Base-by-base conservation (phyloP, 768 basidiomycete genomes). In the Mycena metata region DNA sequence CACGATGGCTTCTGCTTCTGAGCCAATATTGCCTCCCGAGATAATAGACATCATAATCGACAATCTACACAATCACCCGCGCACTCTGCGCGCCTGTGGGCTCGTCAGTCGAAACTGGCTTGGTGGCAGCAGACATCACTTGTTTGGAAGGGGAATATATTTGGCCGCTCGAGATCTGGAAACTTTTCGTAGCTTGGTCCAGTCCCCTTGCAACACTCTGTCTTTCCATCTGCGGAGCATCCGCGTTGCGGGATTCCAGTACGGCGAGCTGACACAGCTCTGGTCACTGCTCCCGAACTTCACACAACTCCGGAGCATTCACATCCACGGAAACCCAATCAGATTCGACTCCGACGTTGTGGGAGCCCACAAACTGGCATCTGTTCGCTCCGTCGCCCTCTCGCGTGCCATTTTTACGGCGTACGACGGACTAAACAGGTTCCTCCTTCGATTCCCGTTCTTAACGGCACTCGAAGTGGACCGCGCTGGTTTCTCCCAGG, bases 11-110 rank as follows among this genome's bases (percentile, higher is more conserved):
- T 36, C 42, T 17, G 42, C 12, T 21, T 47, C 42, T 33, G 10
- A 6, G 19, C 47, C 60, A 4, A 54, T 42, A 2, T 42, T 67
- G 0, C 66, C 66, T 42, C 66, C 66, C 7, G 66, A 67, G 35
- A 46, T 67, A 11, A 46, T 57, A 12, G 66, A 61, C 19, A 60
- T 67, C 21, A 42, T 67, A n/a, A 67, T 67, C 19, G 60, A 57
- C 55, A 19, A 67, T 12, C 52, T 67, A 2, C 66, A 60, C 35
- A 47, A 47, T 21, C 36, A 67, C 6, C 54, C 23, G 12, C 13
- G 13, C 17, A 56, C 66, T 8, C 26, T 67, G 24, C n/a, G 55
- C 21, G 45, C 41, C 30, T 67, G 66, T 45, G 46, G 60, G 39
- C 46, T 61, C 5, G 59, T 67, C 52, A 50, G 46, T 21, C 66